A percentile compares a stretch with the other conserved stretches of the same genome.
These are phyloP conservation scores for Russula sp. DNA, from an alignment of 768 basidiomycete species.

Conservation along the genomic window DNA sequence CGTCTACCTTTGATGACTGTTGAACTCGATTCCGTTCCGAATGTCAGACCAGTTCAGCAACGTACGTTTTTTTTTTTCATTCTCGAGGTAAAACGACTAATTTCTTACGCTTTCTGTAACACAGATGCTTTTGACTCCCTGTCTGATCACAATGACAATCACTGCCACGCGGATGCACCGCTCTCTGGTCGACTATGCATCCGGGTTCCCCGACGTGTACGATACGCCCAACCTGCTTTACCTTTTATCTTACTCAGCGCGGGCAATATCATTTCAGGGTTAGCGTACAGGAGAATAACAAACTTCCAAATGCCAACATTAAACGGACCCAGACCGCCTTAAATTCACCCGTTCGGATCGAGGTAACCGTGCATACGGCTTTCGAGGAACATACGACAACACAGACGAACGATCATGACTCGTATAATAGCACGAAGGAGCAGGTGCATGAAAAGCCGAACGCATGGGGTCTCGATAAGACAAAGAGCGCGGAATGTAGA, in stretches of 20 bases:
- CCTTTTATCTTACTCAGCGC: not conserved
- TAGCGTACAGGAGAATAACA: not conserved
- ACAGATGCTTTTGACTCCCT: not conserved
- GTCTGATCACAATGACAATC: not conserved
- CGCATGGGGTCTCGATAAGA: too few species aligned
- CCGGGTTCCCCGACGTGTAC: not conserved
- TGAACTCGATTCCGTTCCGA: not conserved
- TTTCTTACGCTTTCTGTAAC: not conserved
- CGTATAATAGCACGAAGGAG: too few species aligned
- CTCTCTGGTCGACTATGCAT: not conserved
- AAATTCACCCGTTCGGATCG: too few species aligned
- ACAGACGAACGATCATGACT: too few species aligned
- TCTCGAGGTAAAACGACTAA: not conserved
- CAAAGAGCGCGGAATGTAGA: too few species aligned
- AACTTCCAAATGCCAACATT: too few species aligned
- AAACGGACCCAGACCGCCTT: too few species aligned
- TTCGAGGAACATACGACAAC: too few species aligned
- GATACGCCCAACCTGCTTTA: not conserved
- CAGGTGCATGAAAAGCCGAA: too few species aligned
- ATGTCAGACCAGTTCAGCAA: not conserved
- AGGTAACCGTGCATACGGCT: too few species aligned
- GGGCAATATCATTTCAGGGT: not conserved
- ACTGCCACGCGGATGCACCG: slow-evolving; percentile 1
- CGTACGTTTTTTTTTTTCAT: not conserved
- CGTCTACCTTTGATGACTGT: not conserved